Evolutionary conservation across 371 early-diverging fungal species (phyloP), one percentile per base, ranked within the genome.

Genomic region (Apophysomyces trapeziformis): DNA sequence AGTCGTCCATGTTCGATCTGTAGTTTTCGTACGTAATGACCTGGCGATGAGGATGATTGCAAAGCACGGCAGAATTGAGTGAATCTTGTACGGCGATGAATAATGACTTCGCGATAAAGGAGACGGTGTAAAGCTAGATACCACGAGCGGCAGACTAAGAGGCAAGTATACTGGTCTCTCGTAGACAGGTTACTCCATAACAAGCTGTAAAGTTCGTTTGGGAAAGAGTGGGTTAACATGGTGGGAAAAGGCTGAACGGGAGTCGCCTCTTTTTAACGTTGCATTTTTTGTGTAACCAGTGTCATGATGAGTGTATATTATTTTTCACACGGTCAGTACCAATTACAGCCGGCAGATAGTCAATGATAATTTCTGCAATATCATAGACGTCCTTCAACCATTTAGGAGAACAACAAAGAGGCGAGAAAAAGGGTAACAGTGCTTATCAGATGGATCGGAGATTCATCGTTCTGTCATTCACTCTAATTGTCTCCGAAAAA

Each of bases 21-120:
- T 7, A 60, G 41, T 35, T 39, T 45, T 6, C 60, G 60, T 16
- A 60, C 60, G 37, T 41, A 32, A 39, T 12, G 35, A 6, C 60
- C 60, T 39, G 60, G 32, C 18, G 60, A 45, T 60, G 60, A 11
- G 9, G 60, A 60, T 60, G 60, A 26, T 16, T 60, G 60, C 14
- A 60, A 43, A 32, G 60, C 60, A 13, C 35, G 60, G 14, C 26
- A 41, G 43, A 60, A 60, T 9, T 21, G 60, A 16, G 38, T 43
- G 45, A 60, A 60, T 35, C 41, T 39, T 35, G 44, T 32, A 60
- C 44, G 60, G n/a, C 60, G 44, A 16, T 43, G 60, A 45, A 60
- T 60, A 35, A 12, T 45, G 8, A 60, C 60, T 18, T 45, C 44
- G 7, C 45, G 60, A 38, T 60, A 60, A 12, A 60, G n/a, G 4